Conservation (phyloP, 2,329 filamentous ascomycete genomes). For the Penicillium crustosum region DNA sequence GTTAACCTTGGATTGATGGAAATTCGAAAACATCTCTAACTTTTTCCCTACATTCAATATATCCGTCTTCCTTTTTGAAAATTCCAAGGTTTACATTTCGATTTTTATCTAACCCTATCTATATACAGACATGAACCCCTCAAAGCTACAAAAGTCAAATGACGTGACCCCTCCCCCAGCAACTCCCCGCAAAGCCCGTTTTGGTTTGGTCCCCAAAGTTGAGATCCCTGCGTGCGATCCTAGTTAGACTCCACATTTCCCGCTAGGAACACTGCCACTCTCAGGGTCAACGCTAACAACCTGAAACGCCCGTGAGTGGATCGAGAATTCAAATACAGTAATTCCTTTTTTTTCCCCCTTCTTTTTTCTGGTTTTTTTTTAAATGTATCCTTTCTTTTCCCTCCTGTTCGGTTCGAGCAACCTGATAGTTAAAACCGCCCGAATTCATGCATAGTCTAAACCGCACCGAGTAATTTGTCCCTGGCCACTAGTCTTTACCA, state of each 20-base stretch:
- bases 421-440: neutral
- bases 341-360: neutral
- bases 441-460: neutral
- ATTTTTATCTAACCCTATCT: neutral
- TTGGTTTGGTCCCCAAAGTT: conserved; percentile 15
- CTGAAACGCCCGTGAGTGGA: conserved; percentile 31
- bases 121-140: neutral
- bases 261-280: conserved; percentile 31
- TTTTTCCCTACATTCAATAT: neutral
- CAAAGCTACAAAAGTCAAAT: conserved; percentile 5
- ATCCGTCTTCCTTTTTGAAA: neutral
- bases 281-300: conserved; percentile 34
- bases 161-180: conserved; percentile 15
- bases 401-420: conserved; percentile 3
- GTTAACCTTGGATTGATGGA: neutral
- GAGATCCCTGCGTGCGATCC: conserved; percentile 36
- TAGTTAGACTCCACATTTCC: conserved; percentile 22
- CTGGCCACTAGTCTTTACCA: neutral
- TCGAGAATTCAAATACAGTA: neutral
- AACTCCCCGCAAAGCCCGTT: conserved; percentile 32
- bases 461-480: neutral
- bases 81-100: neutral
- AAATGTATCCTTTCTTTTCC: neutral
- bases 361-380: neutral
- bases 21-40: neutral